Percentiles rank a stretch among this genome's conserved stretches.
phyloP scores from a whole-genome alignment of 148 eudicot species.

The Talinum fruticosum region DNA sequence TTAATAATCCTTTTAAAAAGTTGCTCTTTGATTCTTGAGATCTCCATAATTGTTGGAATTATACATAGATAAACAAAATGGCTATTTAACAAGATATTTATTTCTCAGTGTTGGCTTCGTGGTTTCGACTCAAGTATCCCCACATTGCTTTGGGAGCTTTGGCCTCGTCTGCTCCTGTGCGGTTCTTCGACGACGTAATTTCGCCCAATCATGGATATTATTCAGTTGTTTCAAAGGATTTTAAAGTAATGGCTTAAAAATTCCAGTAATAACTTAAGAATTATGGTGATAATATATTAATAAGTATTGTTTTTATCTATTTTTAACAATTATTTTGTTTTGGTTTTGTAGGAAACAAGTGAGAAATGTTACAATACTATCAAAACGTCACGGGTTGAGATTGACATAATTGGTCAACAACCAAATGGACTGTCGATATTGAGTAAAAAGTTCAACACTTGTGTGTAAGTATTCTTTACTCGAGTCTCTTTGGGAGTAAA shows the following conservation, averaged over 20 bases:
- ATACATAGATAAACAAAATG: not conserved
- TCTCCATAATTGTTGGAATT: too few species aligned
- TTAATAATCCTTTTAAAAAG: too few species aligned
- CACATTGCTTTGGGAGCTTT: constrained; percentile 31
- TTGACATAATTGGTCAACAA: not conserved
- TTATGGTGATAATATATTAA: not conserved
- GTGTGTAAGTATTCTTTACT: constrained; percentile 5
- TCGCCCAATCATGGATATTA: constrained; percentile 26
- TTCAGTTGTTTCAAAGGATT: constrained; percentile 23
- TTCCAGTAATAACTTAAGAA: not conserved
- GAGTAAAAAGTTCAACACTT: constrained; percentile 10
- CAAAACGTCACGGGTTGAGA: not conserved
- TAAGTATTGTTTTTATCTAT: not conserved
- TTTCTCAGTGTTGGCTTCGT: constrained; percentile 27
- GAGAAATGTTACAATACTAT: not conserved
- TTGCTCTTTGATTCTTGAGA: too few species aligned
- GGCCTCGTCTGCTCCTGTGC: constrained; percentile 30
- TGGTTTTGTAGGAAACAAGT: not conserved
- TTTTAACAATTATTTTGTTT: not conserved
- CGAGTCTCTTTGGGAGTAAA: too few species aligned
- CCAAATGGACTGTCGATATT: not conserved
- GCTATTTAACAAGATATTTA: not conserved
- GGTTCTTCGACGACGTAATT: constrained; percentile 28
- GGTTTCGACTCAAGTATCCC: constrained; percentile 37
- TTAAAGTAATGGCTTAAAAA: constrained; percentile 2